Evolutionary conservation across 352 stramenopile species (phyloP).

Genomic region (Globisporangium cystogenes): DNA sequence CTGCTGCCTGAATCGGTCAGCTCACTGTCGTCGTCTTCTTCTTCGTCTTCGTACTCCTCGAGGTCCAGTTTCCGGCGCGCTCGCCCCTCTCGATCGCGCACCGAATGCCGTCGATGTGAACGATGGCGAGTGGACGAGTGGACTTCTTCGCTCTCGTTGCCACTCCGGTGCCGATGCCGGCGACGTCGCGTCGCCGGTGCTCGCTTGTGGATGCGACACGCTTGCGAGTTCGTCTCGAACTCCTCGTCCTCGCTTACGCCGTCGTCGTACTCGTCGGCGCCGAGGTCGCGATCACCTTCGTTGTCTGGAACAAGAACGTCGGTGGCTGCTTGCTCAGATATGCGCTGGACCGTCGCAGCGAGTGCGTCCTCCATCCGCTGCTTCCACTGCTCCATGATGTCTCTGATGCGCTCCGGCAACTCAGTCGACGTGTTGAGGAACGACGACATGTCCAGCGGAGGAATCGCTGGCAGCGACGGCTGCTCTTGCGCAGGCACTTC

Average conservation of each 20-base stretch:
- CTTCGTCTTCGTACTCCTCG: neutral
- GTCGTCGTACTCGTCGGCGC: neutral
- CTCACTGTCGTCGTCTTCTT: conserved; percentile 4
- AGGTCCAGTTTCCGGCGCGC: neutral
- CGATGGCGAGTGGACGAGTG: neutral
- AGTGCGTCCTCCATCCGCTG: conserved; percentile 42
- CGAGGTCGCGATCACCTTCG: neutral
- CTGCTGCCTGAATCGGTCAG: conserved; percentile 6
- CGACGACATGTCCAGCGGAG: conserved; percentile 32
- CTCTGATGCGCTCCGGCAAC: conserved; percentile 45
- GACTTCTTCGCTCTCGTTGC: neutral
- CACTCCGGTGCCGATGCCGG: too few relatives aligned
- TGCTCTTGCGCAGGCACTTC: neutral
- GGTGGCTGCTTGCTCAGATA: conserved; percentile 5
- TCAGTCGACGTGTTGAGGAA: conserved; percentile 54
- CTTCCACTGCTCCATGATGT: conserved; percentile 65
- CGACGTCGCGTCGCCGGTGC: neutral
- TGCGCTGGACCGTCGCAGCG: conserved; percentile 12
- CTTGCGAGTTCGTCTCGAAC: neutral
- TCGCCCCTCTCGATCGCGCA: neutral
- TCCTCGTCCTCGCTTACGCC: neutral
- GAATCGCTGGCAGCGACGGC: neutral
- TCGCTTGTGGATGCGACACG: neutral
- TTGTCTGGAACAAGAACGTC: neutral
- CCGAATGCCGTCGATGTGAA: neutral